These are phyloP conservation scores for Puya raimondii DNA, from an alignment of 176 grass and related monocot genomes.

Conservation along the genomic window DNA sequence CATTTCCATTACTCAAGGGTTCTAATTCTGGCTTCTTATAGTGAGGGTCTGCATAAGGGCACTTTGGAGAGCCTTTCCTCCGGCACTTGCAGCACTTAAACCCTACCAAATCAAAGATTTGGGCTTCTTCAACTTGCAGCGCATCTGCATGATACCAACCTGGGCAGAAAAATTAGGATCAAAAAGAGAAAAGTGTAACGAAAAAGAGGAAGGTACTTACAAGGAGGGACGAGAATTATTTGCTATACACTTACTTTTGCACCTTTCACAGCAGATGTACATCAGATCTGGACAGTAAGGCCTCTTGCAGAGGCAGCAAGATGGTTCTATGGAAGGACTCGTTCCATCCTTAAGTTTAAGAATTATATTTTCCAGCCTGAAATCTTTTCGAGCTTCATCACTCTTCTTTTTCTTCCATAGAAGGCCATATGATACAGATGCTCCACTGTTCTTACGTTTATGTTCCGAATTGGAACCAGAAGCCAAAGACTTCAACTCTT, in stretches of 20 bases:
- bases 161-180: conserved; percentile 29
- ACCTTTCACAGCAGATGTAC: conserved; percentile 80
- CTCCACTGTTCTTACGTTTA: conserved; percentile 25
- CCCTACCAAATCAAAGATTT: conserved; percentile 48
- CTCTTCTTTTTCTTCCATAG: conserved; percentile 62
- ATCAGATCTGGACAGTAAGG: conserved; percentile 53
- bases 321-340: conserved; percentile 34
- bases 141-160: conserved; percentile 97
- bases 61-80: conserved; percentile 65
- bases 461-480: conserved; percentile 26
- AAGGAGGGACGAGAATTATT: conserved; percentile 15
- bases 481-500: conserved; percentile 29
- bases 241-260: conserved; percentile 48
- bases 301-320: conserved; percentile 65
- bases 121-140: conserved; percentile 68
- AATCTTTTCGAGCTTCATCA: conserved; percentile 38
- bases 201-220: conserved; percentile 7
- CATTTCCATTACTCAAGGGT: conserved; percentile 10
- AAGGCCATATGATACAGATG: conserved; percentile 55
- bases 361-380: conserved; percentile 64
- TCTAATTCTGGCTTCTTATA: conserved; percentile 32
- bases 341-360: conserved; percentile 56
- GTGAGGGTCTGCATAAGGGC: conserved; percentile 51
- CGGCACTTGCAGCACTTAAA: conserved; percentile 88
- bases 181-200: background rate